Conservation (phyloP, 1,284 basidiomycete genomes). For the Chondrostereum purpureum region DNA sequence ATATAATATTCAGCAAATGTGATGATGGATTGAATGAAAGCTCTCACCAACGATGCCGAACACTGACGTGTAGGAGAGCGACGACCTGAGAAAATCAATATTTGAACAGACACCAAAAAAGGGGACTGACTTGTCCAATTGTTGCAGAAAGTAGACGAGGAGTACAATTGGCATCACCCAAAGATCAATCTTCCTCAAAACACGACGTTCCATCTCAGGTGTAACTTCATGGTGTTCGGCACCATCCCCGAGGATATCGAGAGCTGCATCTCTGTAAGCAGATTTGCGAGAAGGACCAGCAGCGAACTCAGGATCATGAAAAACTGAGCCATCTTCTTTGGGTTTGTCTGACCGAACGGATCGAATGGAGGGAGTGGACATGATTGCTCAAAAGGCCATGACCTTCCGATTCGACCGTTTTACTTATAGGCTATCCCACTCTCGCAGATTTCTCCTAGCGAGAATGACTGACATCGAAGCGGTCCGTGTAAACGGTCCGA, state of each 20-base stretch:
- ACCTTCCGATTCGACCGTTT: not conserved
- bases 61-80: slow-evolving; percentile 36
- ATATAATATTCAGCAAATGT: not conserved
- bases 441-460: no score
- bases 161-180: slow-evolving; percentile 35
- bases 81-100: slow-evolving; percentile 27
- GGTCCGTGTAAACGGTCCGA: no score
- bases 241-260: slow-evolving; percentile 26
- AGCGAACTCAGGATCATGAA: slow-evolving; percentile 12
- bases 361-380: not conserved
- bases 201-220: slow-evolving; percentile 26
- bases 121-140: slow-evolving; percentile 31
- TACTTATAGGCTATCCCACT: no score
- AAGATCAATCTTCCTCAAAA: slow-evolving; percentile 34
- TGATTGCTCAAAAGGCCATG: not conserved
- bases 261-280: slow-evolving; percentile 27
- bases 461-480: no score
- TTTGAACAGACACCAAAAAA: slow-evolving; percentile 2
- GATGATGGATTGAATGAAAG: not conserved
- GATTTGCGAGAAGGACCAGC: slow-evolving; percentile 12
- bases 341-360: not conserved
- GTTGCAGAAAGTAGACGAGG: slow-evolving; percentile 37
- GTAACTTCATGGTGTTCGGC: slow-evolving; percentile 23
- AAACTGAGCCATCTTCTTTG: slow-evolving; percentile 4
- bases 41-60: slow-evolving; percentile 31